Evolutionary conservation across 495 filamentous ascomycete species (phyloP).

Genomic region (Friedmanniomyces simplex): DNA sequence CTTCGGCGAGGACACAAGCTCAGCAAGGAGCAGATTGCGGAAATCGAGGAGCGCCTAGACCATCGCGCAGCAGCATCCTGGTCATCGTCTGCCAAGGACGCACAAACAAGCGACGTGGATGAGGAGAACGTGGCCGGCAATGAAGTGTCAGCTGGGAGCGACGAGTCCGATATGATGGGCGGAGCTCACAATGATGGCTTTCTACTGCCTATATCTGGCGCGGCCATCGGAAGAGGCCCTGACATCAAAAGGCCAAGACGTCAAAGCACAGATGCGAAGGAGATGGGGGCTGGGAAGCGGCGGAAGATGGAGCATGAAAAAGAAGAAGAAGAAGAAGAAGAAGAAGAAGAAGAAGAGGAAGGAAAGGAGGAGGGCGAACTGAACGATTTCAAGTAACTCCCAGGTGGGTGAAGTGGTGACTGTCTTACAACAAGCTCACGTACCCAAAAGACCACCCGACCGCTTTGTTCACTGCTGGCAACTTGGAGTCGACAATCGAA

Average conservation of each 20-base stretch:
- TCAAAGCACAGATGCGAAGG: background rate
- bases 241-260: background rate
- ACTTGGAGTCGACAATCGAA: no score
- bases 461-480: no score
- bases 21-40: background rate
- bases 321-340: no score
- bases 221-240: background rate
- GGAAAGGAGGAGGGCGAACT: no score
- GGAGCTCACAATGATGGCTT: constrained; percentile 20
- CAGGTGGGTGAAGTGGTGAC: no score
- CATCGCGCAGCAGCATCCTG: background rate
- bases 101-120: background rate
- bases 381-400: no score
- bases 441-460: no score
- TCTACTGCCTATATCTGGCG: constrained; percentile 6
- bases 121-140: background rate
- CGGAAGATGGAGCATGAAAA: background rate
- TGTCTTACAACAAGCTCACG: no score
- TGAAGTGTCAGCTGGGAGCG: background rate
- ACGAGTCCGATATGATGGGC: constrained; percentile 8
- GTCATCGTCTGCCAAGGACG: background rate
- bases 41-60: background rate
- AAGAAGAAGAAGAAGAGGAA: no score
- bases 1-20: constrained; percentile 14
- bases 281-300: background rate